Conservation (phyloP, 2,329 filamentous ascomycete species). For the Diplodia sapinea region DNA sequence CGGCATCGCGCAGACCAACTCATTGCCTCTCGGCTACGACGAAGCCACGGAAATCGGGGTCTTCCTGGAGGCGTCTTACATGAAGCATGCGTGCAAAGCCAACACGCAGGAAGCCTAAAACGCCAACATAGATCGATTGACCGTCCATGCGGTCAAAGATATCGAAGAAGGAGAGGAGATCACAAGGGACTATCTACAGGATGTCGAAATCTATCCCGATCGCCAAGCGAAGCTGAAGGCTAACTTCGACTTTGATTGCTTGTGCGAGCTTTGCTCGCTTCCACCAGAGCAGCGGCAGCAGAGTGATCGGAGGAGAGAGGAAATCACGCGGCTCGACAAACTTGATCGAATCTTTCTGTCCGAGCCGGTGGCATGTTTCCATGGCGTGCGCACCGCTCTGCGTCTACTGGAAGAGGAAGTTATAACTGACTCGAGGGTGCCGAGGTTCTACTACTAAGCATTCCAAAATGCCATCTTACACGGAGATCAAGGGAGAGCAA, state of each 20-base stretch:
- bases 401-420: slow-evolving; percentile 40
- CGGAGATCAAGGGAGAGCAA: slow-evolving; percentile 43
- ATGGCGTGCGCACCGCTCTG: slow-evolving; percentile 39
- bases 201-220: slow-evolving; percentile 35
- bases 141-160: slow-evolving; percentile 45
- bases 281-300: slow-evolving; percentile 40
- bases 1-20: slow-evolving; percentile 45
- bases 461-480: slow-evolving; percentile 40
- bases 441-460: slow-evolving; percentile 39
- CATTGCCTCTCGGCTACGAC: slow-evolving; percentile 39
- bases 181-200: slow-evolving; percentile 44
- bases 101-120: slow-evolving; percentile 49
- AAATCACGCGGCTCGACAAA: slow-evolving; percentile 34
- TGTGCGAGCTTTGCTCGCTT: slow-evolving; percentile 47
- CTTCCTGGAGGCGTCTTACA: slow-evolving; percentile 44
- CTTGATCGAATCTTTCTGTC: slow-evolving; percentile 35
- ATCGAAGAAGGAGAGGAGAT: slow-evolving; percentile 47
- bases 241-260: slow-evolving; percentile 46
- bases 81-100: slow-evolving; percentile 49
- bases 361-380: slow-evolving; percentile 29
- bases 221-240: slow-evolving; percentile 39
- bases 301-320: slow-evolving; percentile 42
- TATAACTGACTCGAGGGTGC: slow-evolving; percentile 35
- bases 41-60: slow-evolving; percentile 40
- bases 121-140: slow-evolving; percentile 39